Evolutionary conservation across 805 yeast genomes (phyloP).

Genomic region (Deakozyma indianensis): DNA sequence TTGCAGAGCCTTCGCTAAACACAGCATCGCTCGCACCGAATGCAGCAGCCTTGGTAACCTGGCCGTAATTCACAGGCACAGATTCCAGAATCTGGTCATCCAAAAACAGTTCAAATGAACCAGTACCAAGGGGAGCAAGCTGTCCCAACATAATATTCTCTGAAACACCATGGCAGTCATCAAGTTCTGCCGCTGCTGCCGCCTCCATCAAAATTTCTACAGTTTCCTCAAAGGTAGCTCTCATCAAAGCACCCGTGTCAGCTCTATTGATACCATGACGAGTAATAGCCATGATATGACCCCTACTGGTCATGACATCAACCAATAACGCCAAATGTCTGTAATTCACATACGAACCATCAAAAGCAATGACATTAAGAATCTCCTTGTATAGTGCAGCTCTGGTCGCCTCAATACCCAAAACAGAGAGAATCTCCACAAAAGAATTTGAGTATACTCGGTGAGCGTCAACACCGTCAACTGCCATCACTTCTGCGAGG

Average conservation of each 20-base stretch:
- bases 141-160: conserved; percentile 97
- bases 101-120: conserved; percentile 89
- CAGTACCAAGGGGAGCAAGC: conserved; percentile 97
- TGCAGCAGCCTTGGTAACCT: conserved; percentile 22
- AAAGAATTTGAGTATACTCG: conserved; percentile 93
- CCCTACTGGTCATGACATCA: conserved; percentile 97
- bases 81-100: conserved; percentile 74
- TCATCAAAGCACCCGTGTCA: conserved; percentile 97
- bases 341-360: conserved; percentile 98
- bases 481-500: conserved; percentile 85
- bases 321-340: conserved; percentile 96
- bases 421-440: conserved; percentile 84
- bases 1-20: conserved; percentile 63
- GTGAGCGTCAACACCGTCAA: conserved; percentile 84
- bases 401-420: conserved; percentile 98
- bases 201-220: conserved; percentile 96
- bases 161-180: conserved; percentile 97
- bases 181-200: conserved; percentile 94
- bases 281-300: conserved; percentile 95
- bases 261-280: conserved; percentile 99
- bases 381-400: conserved; percentile 88
- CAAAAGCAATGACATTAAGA: conserved; percentile 94
- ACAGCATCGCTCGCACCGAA: conserved; percentile 27
- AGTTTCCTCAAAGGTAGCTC: conserved; percentile 98
- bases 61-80: conserved; percentile 35